Base-by-base conservation (phyloP, 306 rosid species). In the Lagenaria siceraria region DNA sequence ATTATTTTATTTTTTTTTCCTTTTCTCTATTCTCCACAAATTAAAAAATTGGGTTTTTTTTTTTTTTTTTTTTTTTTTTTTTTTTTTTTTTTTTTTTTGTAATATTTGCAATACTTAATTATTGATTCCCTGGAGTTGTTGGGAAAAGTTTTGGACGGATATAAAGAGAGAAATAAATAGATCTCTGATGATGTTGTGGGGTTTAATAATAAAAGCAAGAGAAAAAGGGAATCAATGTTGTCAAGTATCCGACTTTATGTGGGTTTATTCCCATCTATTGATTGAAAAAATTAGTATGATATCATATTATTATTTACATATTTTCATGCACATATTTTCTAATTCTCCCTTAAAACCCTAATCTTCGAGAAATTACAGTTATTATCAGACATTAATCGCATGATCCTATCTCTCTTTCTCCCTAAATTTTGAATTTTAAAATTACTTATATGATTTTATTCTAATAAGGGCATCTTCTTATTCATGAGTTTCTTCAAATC, bases 161-260 rank as follows among this genome's bases (percentile, higher is more conserved):
- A 83, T 78, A 82, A 77, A 83, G 40, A 66, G 81, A 78, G 73
- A 61, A 66, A 62, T 49, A 62, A 84, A 78, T 72, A 85, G 88
- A 86, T 88, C 87, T 83, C 27, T 68, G 78, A 54, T 12, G 81
- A 52, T 77, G 80, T n/a, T 38, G 51, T 74, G 74, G 89, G 79
- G 84, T 88, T 85, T 64, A 84, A 85, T 78, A 86, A 85, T 78
- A 80, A 78, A 80, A 85, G 88, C 85, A 85, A 84, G 76, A 80
- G 82, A 78, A 91, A 51, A 91, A 93, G 97, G 92, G 96, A 87
- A 94, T 94, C 97, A 81, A 88, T 89, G 97, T 94, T 90, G 90
- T 88, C 88, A 90, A 86, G 94, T 88, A 85, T 88, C 89, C 89
- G 92, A 89, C 97, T 87, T 79, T 87, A 72, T 87, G 78, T 85